These are phyloP conservation scores for Fagopyrum tataricum DNA, from an alignment of 148 eudicot genomes.

Conservation along the genomic window DNA sequence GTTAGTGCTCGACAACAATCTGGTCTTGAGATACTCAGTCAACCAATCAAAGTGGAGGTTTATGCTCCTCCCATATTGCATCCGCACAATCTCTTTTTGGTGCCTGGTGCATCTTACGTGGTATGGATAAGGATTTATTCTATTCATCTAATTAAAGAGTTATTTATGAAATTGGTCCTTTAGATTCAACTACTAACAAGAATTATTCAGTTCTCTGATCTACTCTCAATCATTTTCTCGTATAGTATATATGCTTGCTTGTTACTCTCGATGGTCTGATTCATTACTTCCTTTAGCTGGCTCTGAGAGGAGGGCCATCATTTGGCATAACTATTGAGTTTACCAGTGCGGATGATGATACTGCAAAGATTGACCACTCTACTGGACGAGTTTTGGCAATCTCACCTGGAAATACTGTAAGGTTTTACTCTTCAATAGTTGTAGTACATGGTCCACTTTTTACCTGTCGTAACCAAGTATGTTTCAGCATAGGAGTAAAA, in stretches of 20 bases:
- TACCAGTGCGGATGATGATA: slow-evolving; percentile 44
- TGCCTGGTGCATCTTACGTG: slow-evolving; percentile 89
- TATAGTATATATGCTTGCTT: not conserved
- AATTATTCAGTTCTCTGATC: not conserved
- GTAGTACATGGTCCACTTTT: slow-evolving; percentile 2
- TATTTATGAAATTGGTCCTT: not conserved
- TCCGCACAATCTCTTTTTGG: slow-evolving; percentile 63
- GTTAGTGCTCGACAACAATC: slow-evolving; percentile 66
- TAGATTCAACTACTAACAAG: not conserved
- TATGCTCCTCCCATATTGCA: slow-evolving; percentile 61
- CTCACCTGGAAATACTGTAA: slow-evolving; percentile 72
- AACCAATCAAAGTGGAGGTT: slow-evolving; percentile 69
- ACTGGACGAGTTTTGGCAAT: slow-evolving; percentile 57
- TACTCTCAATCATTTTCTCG: not conserved
- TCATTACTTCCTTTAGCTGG: slow-evolving; percentile 33
- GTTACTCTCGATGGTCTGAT: slow-evolving; percentile 7
- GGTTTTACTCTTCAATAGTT: slow-evolving; percentile 16
- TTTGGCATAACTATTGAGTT: slow-evolving; percentile 51
- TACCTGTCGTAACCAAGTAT: not conserved
- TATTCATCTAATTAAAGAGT: not conserved
- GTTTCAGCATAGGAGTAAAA: not conserved
- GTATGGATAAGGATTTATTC: slow-evolving; percentile 26
- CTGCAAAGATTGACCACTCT: slow-evolving; percentile 44
- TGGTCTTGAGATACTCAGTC: slow-evolving; percentile 62
- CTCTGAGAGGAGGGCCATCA: slow-evolving; percentile 75